phyloP scores from a whole-genome alignment of 352 stramenopile genomes.

The Phytopythium aichiense region DNA sequence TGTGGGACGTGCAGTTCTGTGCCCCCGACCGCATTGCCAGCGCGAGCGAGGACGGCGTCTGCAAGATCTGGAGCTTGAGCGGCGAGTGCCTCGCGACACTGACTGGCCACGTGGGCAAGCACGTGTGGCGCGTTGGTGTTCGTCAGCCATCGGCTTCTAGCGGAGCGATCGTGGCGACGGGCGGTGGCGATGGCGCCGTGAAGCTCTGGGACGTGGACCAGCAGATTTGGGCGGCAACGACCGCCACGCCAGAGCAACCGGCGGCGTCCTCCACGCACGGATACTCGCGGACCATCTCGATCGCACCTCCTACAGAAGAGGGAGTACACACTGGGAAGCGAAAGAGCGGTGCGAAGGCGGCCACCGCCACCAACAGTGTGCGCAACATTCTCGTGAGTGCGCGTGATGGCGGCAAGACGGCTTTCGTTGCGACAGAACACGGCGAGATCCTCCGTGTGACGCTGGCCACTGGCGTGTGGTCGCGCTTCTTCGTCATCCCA shows the following conservation, averaged over 20 bases:
- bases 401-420: constrained; percentile 19
- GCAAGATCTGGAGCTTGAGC: constrained; percentile 61
- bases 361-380: constrained; percentile 31
- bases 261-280: background rate
- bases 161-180: constrained; percentile 49
- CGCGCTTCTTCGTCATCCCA: constrained; percentile 28
- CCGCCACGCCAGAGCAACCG: constrained; percentile 4
- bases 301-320: background rate
- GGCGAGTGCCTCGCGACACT: constrained; percentile 70
- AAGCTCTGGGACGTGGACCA: constrained; percentile 75
- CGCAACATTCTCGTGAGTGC: constrained; percentile 46
- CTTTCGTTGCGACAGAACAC: constrained; percentile 63
- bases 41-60: constrained; percentile 75
- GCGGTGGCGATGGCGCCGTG: constrained; percentile 68
- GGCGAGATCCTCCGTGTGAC: constrained; percentile 49
- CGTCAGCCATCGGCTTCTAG: constrained; percentile 23
- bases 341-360: constrained; percentile 18
- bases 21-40: constrained; percentile 36
- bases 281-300: constrained; percentile 7
- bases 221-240: constrained; percentile 45
- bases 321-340: constrained; percentile 13
- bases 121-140: constrained; percentile 75
- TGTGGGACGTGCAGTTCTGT: constrained; percentile 85
- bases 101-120: constrained; percentile 66
- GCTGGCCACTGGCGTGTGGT: constrained; percentile 22